A percentile compares a stretch with the other conserved stretches of the same genome.
Conservation (phyloP, 208 protist species). For the Leishmania guyanensis region DNA sequence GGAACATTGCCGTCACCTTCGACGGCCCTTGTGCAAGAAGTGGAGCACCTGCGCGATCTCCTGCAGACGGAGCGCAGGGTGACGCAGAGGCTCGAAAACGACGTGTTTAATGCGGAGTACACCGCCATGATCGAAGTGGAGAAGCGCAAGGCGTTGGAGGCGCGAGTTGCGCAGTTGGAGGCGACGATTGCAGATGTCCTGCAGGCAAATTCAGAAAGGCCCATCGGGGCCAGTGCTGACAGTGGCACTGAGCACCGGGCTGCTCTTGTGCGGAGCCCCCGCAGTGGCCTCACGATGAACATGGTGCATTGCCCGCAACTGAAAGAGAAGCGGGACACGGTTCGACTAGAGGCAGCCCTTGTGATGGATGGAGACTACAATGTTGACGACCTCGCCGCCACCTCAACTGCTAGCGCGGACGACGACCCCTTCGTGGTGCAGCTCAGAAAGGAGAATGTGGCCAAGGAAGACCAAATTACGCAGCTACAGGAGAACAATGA, state of each 20-base stretch:
- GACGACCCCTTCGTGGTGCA: slow-evolving; percentile 18
- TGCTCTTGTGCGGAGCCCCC: not conserved
- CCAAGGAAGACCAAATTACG: slow-evolving; percentile 26
- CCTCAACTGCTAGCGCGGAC: not conserved
- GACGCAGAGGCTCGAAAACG: slow-evolving; percentile 73
- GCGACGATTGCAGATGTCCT: not conserved
- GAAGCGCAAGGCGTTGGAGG: slow-evolving; percentile 68
- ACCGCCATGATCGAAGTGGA: slow-evolving; percentile 80
- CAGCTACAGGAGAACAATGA: slow-evolving; percentile 49
- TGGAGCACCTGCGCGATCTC: slow-evolving; percentile 25
- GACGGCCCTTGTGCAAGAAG: slow-evolving; percentile 10
- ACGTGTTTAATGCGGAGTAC: slow-evolving; percentile 87
- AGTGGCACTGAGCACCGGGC: slow-evolving; percentile 1
- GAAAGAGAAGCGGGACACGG: slow-evolving; percentile 35
- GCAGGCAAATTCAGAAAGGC: not conserved
- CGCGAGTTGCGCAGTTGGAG: slow-evolving; percentile 48
- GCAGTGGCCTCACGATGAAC: slow-evolving; percentile 10
- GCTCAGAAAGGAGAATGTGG: slow-evolving; percentile 32
- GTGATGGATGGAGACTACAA: not conserved
- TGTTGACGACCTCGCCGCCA: not conserved
- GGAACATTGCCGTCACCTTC: not conserved
- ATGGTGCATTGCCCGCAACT: slow-evolving; percentile 26
- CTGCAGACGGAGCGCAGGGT: slow-evolving; percentile 53
- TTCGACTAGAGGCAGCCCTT: slow-evolving; percentile 15
- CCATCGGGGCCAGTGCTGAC: not conserved